Conservation (phyloP, 1,284 basidiomycete genomes). For the Ustilago bromivora region DNA sequence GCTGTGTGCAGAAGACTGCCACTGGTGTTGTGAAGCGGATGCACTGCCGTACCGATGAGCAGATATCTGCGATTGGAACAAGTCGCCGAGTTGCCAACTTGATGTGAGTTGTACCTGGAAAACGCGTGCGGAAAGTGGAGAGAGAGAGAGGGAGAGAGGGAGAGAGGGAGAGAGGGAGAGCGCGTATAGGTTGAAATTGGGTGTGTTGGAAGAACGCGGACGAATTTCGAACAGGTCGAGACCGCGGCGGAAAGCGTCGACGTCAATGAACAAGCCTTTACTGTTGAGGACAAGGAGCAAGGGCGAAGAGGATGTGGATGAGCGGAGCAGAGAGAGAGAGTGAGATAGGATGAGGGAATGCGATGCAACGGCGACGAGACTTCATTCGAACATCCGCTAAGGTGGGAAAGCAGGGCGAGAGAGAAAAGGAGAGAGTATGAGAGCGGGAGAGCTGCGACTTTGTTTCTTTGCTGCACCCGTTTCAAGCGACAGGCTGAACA, state of each 20-base stretch:
- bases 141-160: neutral
- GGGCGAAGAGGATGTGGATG: neutral
- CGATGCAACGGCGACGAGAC: slow-evolving; percentile 1
- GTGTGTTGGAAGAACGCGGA: slow-evolving; percentile 29
- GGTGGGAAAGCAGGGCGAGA: neutral
- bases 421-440: neutral
- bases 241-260: neutral
- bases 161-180: slow-evolving; percentile 15
- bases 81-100: neutral
- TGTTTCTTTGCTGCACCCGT: neutral
- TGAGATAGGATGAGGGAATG: neutral
- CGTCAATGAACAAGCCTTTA: neutral
- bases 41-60: neutral
- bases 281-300: slow-evolving; percentile 3
- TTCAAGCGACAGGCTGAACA: slow-evolving; percentile 3
- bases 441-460: too few relatives aligned
- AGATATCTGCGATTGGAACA: neutral
- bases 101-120: neutral
- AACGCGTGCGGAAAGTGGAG: slow-evolving; percentile 39
- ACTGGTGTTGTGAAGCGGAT: neutral
- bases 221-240: slow-evolving; percentile 16
- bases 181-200: slow-evolving; percentile 39
- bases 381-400: neutral
- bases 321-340: neutral
- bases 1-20: neutral